Base-by-base conservation (phyloP, 2,329 filamentous ascomycete species). In the Raffaelea deltoideospora region DNA sequence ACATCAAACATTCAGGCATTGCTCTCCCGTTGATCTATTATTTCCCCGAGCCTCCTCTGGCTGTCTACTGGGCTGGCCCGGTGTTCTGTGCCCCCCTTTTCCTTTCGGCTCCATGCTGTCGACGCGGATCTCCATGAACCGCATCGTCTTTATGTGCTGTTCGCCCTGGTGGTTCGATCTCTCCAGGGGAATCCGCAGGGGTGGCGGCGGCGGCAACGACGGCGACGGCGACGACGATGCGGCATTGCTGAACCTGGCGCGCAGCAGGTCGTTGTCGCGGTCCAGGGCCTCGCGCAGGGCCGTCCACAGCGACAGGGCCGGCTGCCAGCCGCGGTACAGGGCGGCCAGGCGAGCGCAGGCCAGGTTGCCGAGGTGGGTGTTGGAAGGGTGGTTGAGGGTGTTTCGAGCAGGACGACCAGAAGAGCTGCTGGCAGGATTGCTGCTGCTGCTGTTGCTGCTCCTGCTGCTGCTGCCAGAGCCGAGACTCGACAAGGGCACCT, bases 241-340 rank as follows among this genome's bases (percentile, higher is more conserved):
- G n/a, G n/a, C n/a, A n/a, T n/a, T n/a, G n/a, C n/a, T 19, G 24
- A 39, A 22, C 13, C 36, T 38, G 13, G 30, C 36, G 27, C 31
- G 29, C 28, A 41, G 37, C 31, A 40, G 20, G n/a, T 22, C 31
- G 19, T 41, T 40, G 34, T 47, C 45, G 3, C 30, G 43, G 11
- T 24, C 26, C n/a, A 43, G 23, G 3, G 45, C 45, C 8, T 42
- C 38, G 14, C 31, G 17, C n/a, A 46, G 34, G 3, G 37, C 34
- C 8, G 27, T 29, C 29, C 39, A 29, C 13, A 47, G 38, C 8
- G 41, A 42, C 37, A 33, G 31, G 9, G 31, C 38, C 4, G 40
- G 42, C 36, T 40, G 40, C 39, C 38, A 41, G 14, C 40, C 42
- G 10, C 33, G 37, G 33, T 45, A 46, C 15, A 29, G 38, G 5